Percentiles rank a stretch among this genome's conserved stretches.
Conservation (phyloP, 108 stramenopile genomes). For the Nitzschia putrida region DNA sequence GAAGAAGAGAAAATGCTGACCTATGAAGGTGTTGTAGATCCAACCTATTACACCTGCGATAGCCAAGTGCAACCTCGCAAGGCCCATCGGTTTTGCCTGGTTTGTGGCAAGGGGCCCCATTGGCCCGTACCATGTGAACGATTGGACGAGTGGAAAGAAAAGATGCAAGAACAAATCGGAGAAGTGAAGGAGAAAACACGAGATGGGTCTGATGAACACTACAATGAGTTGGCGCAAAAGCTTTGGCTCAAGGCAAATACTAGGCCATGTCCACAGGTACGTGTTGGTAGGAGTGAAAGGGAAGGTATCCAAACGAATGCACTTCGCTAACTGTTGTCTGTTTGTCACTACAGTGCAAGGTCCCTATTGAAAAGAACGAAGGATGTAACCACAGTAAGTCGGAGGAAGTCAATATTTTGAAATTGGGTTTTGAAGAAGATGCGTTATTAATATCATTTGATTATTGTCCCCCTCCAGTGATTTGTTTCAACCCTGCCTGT, state of each 20-base stretch:
- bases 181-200: slow-evolving; percentile 32
- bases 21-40: slow-evolving; percentile 53
- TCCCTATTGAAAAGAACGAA: slow-evolving; percentile 72
- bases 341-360: slow-evolving; percentile 36
- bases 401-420: not conserved
- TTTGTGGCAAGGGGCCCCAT: slow-evolving; percentile 47
- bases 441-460: too few relatives aligned
- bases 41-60: slow-evolving; percentile 22
- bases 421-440: not conserved
- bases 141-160: slow-evolving; percentile 54
- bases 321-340: not conserved
- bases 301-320: not conserved
- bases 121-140: slow-evolving; percentile 55
- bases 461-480: slow-evolving; percentile 25
- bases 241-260: slow-evolving; percentile 78
- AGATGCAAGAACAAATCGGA: slow-evolving; percentile 47
- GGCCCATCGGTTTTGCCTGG: slow-evolving; percentile 63
- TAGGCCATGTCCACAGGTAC: slow-evolving; percentile 56
- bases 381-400: slow-evolving; percentile 70
- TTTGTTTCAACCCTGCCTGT: slow-evolving; percentile 50
- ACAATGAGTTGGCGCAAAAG: slow-evolving; percentile 52
- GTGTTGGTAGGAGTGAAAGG: not conserved
- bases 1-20: slow-evolving; percentile 18
- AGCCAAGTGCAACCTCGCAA: slow-evolving; percentile 36
- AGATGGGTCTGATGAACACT: slow-evolving; percentile 18